Evolutionary conservation across 768 basidiomycete genomes (phyloP), one percentile per base, ranked within the genome.

Genomic region (Suillus cothurnatus): DNA sequence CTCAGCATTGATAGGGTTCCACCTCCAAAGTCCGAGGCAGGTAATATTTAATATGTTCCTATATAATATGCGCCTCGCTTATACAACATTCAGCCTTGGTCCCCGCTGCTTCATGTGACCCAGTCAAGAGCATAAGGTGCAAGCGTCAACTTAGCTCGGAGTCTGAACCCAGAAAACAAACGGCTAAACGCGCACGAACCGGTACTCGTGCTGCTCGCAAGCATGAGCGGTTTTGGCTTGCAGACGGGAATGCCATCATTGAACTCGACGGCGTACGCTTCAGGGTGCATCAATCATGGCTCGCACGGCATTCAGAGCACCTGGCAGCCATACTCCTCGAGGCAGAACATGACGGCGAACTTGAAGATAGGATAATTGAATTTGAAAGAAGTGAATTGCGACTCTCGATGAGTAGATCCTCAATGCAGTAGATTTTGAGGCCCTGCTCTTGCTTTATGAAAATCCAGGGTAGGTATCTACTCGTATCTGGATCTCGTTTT

Each of bases 171-270:
- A 32, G 31, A 32, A 32, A 32, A 2, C 31, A 52, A 31, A 17
- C 3, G 50, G 28, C 50, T 19, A 52, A 52, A 31, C 28, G 28
- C 28, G 3, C 50, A 28, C 50, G 28, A 52, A 4, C 17, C 28
- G 28, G 26, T 9, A 19, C 7, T 7, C 0, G 31, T 32, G 31
- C 3, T 19, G 28, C 71, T 41, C 55, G 32, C 39, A 64, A 61
- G 64, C 64, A 68, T 63, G 41, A 67, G 59, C 21, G 64, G n/a
- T 73, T 78, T 57, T 81, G 80, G 80, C 69, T 76, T 23, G 69
- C 71, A 21, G 78, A 79, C 61, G 81, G 79, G 6, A 74, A 73
- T 21, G 68, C 79, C 6, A 70, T 80, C 38, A 52, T 84, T 4
- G 73, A 79, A 60, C 65, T 79, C 26, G 67, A 73, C 19, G 67